Base-by-base conservation (phyloP, 257 asterid species). In the Solanum ahanhuiri region DNA sequence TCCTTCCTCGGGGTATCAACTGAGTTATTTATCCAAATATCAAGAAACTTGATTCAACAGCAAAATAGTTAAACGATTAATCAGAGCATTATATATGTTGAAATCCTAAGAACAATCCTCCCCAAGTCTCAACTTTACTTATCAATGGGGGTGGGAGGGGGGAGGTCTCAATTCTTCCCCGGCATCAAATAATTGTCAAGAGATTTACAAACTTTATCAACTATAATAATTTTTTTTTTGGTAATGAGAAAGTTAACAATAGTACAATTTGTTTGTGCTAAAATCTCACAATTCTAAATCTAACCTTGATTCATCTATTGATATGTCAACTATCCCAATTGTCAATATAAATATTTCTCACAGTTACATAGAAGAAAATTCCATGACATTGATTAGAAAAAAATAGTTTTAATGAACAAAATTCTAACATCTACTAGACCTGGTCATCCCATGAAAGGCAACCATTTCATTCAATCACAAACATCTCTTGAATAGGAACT, bases 371-470 rank as follows among this genome's bases (percentile, higher is more conserved):
- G 81, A 73, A 35, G 18, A 25, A 35, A 14, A 73, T 35, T 35
- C 2, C 31, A 73, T 51, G 60, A 5, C 60, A 15, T 0, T 51
- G 60, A 15, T 51, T 51, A 15, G 60, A 51, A 51, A 51, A 3
- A 51, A 51, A 51, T 28, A 35, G 33, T 30, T 67, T 28, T 67
- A 18, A 67, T 30, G 75, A 67, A 67, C 60, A 15, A 15, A 35
- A 31, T 70, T 14, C 95, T 93, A 79, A 96, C 99, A 45, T 48
- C 57, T 48, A 48, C 57, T 4, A 48, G 57, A 48, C 20, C 18
- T 45, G 18, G 54, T 45, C 54, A 45, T 48, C 7, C 57, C 20
- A 12, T 48, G 57, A 48, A 5, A 12, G 57, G 7, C 57, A 48
- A 14, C 57, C 57, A 15, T 48, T 45, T 45, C 54, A 45, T 48